Conservation (phyloP, 2,329 filamentous ascomycete species). For the Westerdykella ornata region DNA sequence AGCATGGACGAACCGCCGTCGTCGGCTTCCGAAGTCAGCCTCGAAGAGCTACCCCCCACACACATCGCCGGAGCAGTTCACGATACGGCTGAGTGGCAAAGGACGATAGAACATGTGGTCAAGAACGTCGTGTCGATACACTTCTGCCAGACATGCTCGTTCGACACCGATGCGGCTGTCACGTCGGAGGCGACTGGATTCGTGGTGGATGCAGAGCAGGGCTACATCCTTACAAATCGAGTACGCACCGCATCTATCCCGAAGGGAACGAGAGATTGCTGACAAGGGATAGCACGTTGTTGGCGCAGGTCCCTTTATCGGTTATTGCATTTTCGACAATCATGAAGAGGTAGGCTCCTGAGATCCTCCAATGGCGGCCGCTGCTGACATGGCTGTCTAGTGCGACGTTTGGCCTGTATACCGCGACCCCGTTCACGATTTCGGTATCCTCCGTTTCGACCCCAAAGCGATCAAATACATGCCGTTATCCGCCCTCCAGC, state of each 20-base stretch:
- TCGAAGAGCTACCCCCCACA: slow-evolving; percentile 37
- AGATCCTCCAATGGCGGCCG: not conserved
- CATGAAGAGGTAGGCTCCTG: slow-evolving; percentile 62
- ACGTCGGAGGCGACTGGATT: slow-evolving; percentile 96
- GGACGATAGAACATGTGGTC: slow-evolving; percentile 88
- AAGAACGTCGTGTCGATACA: slow-evolving; percentile 97
- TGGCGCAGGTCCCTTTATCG: slow-evolving; percentile 92
- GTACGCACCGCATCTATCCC: slow-evolving; percentile 12
- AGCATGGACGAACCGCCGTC: slow-evolving; percentile 13
- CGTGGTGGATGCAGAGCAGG: slow-evolving; percentile 88
- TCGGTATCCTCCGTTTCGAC: slow-evolving; percentile 93
- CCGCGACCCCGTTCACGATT: slow-evolving; percentile 96
- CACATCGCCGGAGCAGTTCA: slow-evolving; percentile 42
- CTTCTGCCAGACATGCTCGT: slow-evolving; percentile 96
- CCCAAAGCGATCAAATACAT: slow-evolving; percentile 97
- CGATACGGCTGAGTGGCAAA: slow-evolving; percentile 86
- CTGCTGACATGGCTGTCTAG: slow-evolving; percentile 40
- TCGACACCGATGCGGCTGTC: slow-evolving; percentile 92
- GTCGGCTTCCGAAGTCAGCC: slow-evolving; percentile 36
- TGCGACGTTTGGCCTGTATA: slow-evolving; percentile 96
- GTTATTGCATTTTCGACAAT: slow-evolving; percentile 97
- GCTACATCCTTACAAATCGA: slow-evolving; percentile 54
- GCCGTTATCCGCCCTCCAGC: slow-evolving; percentile 70
- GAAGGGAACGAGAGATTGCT: slow-evolving; percentile 14
- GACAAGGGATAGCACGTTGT: slow-evolving; percentile 67